phyloP scores from a whole-genome alignment of 2,329 filamentous ascomycete species.

The Exophiala mesophila region DNA sequence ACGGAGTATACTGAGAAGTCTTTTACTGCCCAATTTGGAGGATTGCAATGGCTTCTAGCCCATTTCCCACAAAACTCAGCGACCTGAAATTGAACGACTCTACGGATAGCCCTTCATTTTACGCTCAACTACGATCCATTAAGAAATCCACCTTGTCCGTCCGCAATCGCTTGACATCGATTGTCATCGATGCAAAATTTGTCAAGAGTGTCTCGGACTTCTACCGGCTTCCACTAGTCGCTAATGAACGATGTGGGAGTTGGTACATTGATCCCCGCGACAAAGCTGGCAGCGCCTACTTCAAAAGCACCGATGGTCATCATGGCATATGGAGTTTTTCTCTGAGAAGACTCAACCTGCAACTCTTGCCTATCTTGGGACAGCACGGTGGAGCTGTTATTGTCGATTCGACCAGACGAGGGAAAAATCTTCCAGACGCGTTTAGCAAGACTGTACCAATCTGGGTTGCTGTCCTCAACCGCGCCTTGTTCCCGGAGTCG shows the following conservation, averaged over 20 bases:
- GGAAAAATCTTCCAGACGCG: conserved; percentile 92
- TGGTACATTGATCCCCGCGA: conserved; percentile 74
- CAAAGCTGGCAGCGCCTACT: conserved; percentile 77
- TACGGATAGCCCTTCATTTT: conserved; percentile 13
- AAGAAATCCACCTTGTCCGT: conserved; percentile 73
- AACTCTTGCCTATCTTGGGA: conserved; percentile 66
- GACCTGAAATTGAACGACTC: conserved; percentile 18
- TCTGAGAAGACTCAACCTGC: conserved; percentile 75
- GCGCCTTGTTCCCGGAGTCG: conserved; percentile 63
- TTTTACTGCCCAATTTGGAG: too few species aligned
- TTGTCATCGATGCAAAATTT: conserved; percentile 70
- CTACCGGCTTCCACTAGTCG: conserved; percentile 64
- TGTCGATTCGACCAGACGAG: conserved; percentile 86
- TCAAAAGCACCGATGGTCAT: conserved; percentile 97
- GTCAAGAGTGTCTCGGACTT: conserved; percentile 55
- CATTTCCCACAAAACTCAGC: conserved; percentile 21
- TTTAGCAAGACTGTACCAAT: conserved; percentile 90
- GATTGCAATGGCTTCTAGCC: conserved; percentile 11
- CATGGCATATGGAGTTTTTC: conserved; percentile 88
- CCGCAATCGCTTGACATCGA: conserved; percentile 75
- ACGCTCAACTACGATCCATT: conserved; percentile 57
- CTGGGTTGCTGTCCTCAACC: conserved; percentile 86
- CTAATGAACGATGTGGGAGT: conserved; percentile 91
- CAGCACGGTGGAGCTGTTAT: conserved; percentile 60
- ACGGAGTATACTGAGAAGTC: too few species aligned